Conservation (phyloP, 2,329 filamentous ascomycete species). For the Fusarium longipes region DNA sequence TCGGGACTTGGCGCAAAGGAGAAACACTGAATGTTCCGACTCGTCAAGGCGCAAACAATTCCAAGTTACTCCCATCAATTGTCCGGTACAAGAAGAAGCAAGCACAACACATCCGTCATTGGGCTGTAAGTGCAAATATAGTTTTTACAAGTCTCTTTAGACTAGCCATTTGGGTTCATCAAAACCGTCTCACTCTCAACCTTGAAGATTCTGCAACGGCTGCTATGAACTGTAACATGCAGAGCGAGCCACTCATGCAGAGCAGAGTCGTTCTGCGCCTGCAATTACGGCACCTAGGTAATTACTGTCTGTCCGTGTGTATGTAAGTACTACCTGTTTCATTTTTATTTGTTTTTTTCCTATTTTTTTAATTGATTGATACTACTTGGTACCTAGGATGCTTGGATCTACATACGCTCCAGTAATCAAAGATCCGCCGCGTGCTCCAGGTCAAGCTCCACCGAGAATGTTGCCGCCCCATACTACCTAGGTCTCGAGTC, state of each 20-base stretch:
- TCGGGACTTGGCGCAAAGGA: constrained; percentile 18
- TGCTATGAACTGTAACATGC: constrained; percentile 8
- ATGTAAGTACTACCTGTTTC: too few relatives aligned
- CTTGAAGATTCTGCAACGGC: not conserved
- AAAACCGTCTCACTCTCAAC: not conserved
- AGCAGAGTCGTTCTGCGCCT: not conserved
- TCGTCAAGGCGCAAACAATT: not conserved
- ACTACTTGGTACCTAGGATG: not conserved
- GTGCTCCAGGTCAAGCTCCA: constrained; percentile 17
- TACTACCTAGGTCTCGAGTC: constrained; percentile 7
- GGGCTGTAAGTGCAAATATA: constrained; percentile 1
- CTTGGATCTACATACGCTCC: constrained; percentile 1
- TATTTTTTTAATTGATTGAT: constrained; percentile 19
- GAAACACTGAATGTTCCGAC: constrained; percentile 27
- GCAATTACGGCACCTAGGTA: not conserved
- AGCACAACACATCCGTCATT: not conserved
- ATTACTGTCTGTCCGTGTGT: too few relatives aligned
- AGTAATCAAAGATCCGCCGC: constrained; percentile 18
- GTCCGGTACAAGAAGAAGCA: constrained; percentile 5
- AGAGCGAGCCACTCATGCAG: not conserved
- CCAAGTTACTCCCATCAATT: constrained; percentile 1
- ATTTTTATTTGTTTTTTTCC: too few relatives aligned
- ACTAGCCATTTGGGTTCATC: not conserved
- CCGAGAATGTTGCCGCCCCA: constrained; percentile 21
- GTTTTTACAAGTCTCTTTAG: constrained; percentile 10